Evolutionary conservation across 108 stramenopile genomes (phyloP).

Genomic region (Tribonema minus): DNA sequence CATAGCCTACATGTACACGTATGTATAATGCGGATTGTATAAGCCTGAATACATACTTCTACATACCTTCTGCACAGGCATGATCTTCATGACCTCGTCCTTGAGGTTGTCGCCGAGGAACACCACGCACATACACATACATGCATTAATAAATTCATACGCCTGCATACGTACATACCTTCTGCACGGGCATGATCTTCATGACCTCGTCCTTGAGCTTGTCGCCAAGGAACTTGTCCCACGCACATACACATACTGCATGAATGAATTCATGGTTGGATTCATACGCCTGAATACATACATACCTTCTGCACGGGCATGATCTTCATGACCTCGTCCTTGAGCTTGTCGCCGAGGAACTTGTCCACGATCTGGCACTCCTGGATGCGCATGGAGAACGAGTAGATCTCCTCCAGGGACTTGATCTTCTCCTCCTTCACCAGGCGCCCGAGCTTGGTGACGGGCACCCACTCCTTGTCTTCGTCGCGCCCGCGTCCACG

Average conservation of each 20-base stretch:
- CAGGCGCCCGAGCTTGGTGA: constrained; percentile 99
- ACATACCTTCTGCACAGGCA: constrained; percentile 92
- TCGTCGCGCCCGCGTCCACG: constrained; percentile 63
- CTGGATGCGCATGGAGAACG: constrained; percentile 98
- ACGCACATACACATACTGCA: too few relatives aligned
- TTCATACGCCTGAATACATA: too few relatives aligned
- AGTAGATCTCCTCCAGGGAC: constrained; percentile 98
- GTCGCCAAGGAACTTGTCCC: constrained; percentile 65
- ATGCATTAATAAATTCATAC: too few relatives aligned
- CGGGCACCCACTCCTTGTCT: constrained; percentile 89
- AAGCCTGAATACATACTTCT: too few relatives aligned
- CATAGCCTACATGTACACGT: too few relatives aligned
- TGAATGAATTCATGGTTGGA: too few relatives aligned
- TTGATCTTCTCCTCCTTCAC: constrained; percentile 99
- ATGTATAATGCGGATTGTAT: too few relatives aligned
- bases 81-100: constrained; percentile 99
- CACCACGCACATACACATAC: too few relatives aligned
- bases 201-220: constrained; percentile 99
- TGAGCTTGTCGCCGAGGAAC: constrained; percentile 77
- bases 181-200: constrained; percentile 99
- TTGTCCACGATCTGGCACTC: constrained; percentile 98
- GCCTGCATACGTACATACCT: too few relatives aligned
- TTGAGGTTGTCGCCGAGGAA: constrained; percentile 79
- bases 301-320: constrained; percentile 98
- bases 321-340: constrained; percentile 99